These are phyloP conservation scores for Pythium volutum DNA, from an alignment of 352 stramenopile species.

Conservation along the genomic window DNA sequence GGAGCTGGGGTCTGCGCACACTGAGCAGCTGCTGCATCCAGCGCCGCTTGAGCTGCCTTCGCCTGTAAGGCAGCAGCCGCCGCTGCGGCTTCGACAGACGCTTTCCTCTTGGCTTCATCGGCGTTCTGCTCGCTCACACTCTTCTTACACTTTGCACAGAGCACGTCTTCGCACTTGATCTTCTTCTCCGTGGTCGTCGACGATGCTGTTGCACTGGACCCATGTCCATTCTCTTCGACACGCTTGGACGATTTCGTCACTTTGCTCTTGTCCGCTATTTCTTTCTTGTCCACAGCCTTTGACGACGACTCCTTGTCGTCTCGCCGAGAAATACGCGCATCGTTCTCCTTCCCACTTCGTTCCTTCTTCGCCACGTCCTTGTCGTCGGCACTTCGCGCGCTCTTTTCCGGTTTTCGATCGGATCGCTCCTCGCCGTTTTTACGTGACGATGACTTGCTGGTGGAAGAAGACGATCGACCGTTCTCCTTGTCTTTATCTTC, in stretches of 20 bases:
- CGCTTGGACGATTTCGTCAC: slow-evolving; percentile 11
- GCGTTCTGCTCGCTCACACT: slow-evolving; percentile 47
- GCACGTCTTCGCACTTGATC: slow-evolving; percentile 16
- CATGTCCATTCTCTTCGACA: slow-evolving; percentile 10
- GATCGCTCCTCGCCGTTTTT: slow-evolving; percentile 12
- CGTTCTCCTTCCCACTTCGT: slow-evolving; percentile 13
- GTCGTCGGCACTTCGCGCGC: slow-evolving; percentile 2
- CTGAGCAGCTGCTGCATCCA: slow-evolving; percentile 17
- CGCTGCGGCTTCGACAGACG: slow-evolving; percentile 3
- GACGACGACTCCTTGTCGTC: slow-evolving; percentile 9
- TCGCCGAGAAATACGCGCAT: slow-evolving; percentile 8
- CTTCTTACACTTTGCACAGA: slow-evolving; percentile 65
- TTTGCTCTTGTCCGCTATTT: slow-evolving; percentile 4
- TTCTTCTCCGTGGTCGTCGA: slow-evolving; percentile 4
- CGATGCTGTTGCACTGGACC: background rate
- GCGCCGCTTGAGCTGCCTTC: background rate
- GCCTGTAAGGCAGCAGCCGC: slow-evolving; percentile 4
- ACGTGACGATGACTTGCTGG: slow-evolving; percentile 19
- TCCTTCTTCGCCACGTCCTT: slow-evolving; percentile 11
- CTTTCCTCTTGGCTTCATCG: slow-evolving; percentile 27
- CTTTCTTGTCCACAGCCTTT: background rate
- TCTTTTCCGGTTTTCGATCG: slow-evolving; percentile 17
- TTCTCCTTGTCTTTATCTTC: slow-evolving; percentile 24
- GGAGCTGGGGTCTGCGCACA: background rate
- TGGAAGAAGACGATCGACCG: slow-evolving; percentile 5